Base-by-base conservation (phyloP, 495 filamentous ascomycete genomes). In the Bryoglossum gracile region DNA sequence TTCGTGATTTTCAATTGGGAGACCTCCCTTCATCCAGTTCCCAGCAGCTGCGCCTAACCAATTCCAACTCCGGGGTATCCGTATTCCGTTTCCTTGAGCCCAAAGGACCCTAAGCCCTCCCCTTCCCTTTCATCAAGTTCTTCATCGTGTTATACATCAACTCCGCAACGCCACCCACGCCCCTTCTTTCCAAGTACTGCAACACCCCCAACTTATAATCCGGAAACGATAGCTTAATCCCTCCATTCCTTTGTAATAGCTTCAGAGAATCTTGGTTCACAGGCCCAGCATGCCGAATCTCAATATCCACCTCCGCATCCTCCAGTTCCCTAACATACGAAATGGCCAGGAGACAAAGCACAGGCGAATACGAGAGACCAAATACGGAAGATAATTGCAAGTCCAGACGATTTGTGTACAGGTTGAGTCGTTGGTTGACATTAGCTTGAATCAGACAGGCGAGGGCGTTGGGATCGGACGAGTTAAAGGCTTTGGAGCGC, bases 61-160 rank as follows among this genome's bases (percentile, higher is more conserved):
- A n/a, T n/a, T n/a, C n/a, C n/a, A n/a, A n/a, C n/a, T n/a, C n/a
- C n/a, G n/a, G n/a, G n/a, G n/a, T n/a, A n/a, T n/a, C n/a, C n/a
- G n/a, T n/a, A n/a, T n/a, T n/a, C n/a, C n/a, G n/a, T n/a, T n/a
- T n/a, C n/a, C n/a, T n/a, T n/a, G n/a, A n/a, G n/a, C n/a, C n/a
- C n/a, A n/a, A n/a, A n/a, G n/a, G n/a, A n/a, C n/a, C n/a, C n/a
- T 11, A 26, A 32, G 24, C 43, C 17, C 24, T 24, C 16, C 53
- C 50, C 47, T 63, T 65, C n/a, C 61, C 60, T 38, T 46, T 65
- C 68, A 71, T 76, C 22, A 87, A 66, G 25, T 79, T 76, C 63
- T 85, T 89, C 80, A 94, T 88, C 9, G 89, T 91, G 57, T 80
- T 86, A 52, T 83, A 83, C 79, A 94, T 86, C 61, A 94, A 63